Evolutionary conservation across 768 basidiomycete species (phyloP), one percentile per base, ranked within the genome.

Genomic region (Cubamyces lactineus): DNA sequence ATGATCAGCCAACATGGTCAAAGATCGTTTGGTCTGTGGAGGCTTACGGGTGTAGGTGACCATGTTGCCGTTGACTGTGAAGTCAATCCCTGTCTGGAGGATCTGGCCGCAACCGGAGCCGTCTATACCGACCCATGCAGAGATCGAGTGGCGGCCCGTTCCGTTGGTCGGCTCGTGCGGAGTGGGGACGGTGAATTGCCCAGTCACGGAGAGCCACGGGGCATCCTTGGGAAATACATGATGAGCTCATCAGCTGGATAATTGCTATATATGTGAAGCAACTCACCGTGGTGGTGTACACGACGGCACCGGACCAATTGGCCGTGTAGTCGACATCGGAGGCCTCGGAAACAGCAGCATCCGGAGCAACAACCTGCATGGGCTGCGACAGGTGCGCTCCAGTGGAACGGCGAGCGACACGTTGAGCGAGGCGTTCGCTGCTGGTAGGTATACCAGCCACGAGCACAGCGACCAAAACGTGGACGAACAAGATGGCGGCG

Each of bases 111-210:
- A 77, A 24, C 75, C 74, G 67, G 73, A 72, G 39, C 76, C 76
- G 60, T 75, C 75, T 49, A 76, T 75, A 30, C 76, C 75, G 57
- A 77, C 75, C 75, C 74, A 77, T 2, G 73, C 73, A 19, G 76
- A 72, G 0, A 73, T 71, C 15, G 76, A 65, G 66, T 72, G 64
- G 17, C 61, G 60, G 53, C 68, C 62, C 17, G 63, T 60, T 46
- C 66, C 69, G 46, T 66, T 69, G 21, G 70, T 70, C n/a, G 69
- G 67, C 49, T 66, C 68, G 7, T 54, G 56, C 15, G 73, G 74
- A 13, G 71, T 76, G 30, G 75, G 75, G 17, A 76, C 71, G 24
- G 67, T 66, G 62, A 76, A 74, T 2, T 74, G 76, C 8, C 69
- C 75, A 12, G 75, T 76, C 17, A 76, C 74, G 34, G 72, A 68